Conservation (phyloP, 768 basidiomycete species). For the Tephrocybe rancida region DNA sequence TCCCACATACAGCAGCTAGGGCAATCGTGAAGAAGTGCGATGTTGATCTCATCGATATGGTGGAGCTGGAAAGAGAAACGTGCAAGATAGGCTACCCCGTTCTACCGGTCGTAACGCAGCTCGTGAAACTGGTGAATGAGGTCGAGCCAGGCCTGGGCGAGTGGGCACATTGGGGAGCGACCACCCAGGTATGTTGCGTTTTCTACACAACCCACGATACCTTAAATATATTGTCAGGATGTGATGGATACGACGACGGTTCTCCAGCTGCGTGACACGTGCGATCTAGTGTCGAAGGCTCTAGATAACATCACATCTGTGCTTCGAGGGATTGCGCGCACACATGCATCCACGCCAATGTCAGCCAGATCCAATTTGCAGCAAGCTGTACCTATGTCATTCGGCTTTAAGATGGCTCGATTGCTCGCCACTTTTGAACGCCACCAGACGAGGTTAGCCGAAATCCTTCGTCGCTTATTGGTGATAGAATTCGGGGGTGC, state of each 20-base stretch:
- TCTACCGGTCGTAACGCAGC: conserved; percentile 43
- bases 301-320: conserved; percentile 29
- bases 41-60: conserved; percentile 38
- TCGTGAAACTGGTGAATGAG: conserved; percentile 39
- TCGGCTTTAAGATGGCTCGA: conserved; percentile 49
- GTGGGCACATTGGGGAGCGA: conserved; percentile 51
- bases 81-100: conserved; percentile 47
- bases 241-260: conserved; percentile 50
- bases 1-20: conserved; percentile 38
- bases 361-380: conserved; percentile 49
- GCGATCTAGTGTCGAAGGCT: conserved; percentile 30
- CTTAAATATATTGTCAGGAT: conserved; percentile 31
- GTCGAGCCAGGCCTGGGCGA: conserved; percentile 38
- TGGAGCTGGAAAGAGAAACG: conserved; percentile 38
- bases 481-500: conserved; percentile 49
- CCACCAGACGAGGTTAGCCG: conserved; percentile 35
- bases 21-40: conserved; percentile 36
- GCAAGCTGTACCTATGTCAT: conserved; percentile 48
- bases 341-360: conserved; percentile 42
- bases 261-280: conserved; percentile 42
- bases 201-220: neutral
- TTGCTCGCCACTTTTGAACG: conserved; percentile 44
- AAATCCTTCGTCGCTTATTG: conserved; percentile 38
- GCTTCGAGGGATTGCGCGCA: conserved; percentile 29
- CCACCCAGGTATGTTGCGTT: conserved; percentile 40